Evolutionary conservation across 805 yeast genomes (phyloP), one percentile per base, ranked within the genome.

Genomic region (Cyberlindnera mississippiensis): DNA sequence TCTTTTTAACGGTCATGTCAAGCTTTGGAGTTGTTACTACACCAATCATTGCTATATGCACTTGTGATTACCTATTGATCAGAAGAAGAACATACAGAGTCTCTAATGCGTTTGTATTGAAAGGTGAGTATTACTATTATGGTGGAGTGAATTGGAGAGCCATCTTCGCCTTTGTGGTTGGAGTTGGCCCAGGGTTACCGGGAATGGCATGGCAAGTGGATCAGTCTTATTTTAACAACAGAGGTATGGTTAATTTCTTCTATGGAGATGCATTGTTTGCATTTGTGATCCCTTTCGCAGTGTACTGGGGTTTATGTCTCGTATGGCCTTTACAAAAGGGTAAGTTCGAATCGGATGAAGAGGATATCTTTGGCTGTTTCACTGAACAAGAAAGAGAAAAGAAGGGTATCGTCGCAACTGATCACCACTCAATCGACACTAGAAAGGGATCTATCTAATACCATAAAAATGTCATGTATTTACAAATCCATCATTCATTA

Each of bases 101-200:
- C 9, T 56, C 64, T 18, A 67, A 58, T 52, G 56, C 58, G 8
- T 30, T 49, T 16, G 53, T 55, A 6, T 24, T 49, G 16, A 45
- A 52, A 16, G 56, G 61, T 3, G 52, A 55, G 2, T 71, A 64
- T 45, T 68, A 61, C 51, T 64, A 62, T 48, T 50, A 52, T 7
- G 38, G 51, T 26, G 80, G 80, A 7, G 30, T 68, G 48, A 72
- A 75, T 52, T 67, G 64, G 63, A 61, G 72, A 44, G 67, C 73
- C 10, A 42, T 65, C 19, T 33, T 62, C 6, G 62, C 71, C 11
- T 73, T 69, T 61, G 38, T 66, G 5, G 48, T 59, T 9, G 71
- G 71, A 27, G 62, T 67, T 53, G 67, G 69, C 6, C 78, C 77
- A 13, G 76, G 76, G 11, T 44, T 76, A 20, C 80, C 80, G 2